Evolutionary conservation across 768 basidiomycete species (phyloP), one percentile per base, ranked within the genome.

Genomic region (Kwoniella sp.): DNA sequence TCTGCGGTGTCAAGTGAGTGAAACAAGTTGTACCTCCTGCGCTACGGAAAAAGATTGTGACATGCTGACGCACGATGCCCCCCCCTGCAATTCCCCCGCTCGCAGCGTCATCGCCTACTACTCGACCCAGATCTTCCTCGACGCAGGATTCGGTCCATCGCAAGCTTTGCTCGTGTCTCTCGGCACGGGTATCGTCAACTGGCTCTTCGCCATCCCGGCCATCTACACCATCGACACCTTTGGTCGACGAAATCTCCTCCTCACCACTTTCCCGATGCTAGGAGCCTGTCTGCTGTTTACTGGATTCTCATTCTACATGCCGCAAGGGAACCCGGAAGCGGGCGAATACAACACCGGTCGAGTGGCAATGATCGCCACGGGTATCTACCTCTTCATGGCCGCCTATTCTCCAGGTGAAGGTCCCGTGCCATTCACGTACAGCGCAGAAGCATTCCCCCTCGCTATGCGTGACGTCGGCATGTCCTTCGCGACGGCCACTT

Each of bases 201-300:
- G 31, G 55, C 25, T 66, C 1, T 72, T 70, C 52, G 72, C 68
- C 38, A 56, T 72, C 25, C 71, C 71, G 1, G 73, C 71, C 3
- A 55, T 75, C 29, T 75, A 61, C 55, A 68, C 86, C 30, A 85
- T 88, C 69, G 87, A 78, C 62, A 88, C 88, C 0, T 90, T 86
- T 70, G 90, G 91, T 20, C 85, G 91, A 47, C 87, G 91, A n/a
- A 87, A 87, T 58, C 83, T 92, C 2, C 82, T 92, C n/a, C 80
- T 92, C 13, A 86, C 86, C 70, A 90, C 89, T 0, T 92, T 92
- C 84, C 90, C 91, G 0, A 85, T 86, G 66, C 91, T 92, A 90
- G 87, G 88, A 0, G 48, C 58, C 28, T 31, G 52, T 22, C 85
- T 86, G 82, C 87, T 87, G 13, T 56, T 51, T 30, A 64, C 63